Conservation (phyloP, 2,329 filamentous ascomycete species). For the Triangularia setosa region DNA sequence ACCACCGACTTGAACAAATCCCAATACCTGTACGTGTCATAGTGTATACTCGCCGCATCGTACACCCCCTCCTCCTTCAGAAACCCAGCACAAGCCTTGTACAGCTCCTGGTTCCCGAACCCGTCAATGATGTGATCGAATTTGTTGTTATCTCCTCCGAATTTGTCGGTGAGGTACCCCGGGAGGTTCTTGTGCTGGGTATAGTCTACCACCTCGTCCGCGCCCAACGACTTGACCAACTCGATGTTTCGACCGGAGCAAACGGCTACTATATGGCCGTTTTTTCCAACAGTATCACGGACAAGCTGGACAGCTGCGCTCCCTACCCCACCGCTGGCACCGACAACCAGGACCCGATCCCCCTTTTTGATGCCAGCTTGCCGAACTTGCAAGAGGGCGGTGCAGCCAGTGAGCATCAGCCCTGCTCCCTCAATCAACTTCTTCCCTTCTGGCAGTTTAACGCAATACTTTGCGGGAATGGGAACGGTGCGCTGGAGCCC, state of each 20-base stretch:
- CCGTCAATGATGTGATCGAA: constrained; percentile 47
- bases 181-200: constrained; percentile 35
- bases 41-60: constrained; percentile 20
- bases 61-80: constrained; percentile 34
- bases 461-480: constrained; percentile 32
- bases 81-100: constrained; percentile 36
- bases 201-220: constrained; percentile 46
- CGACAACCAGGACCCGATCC: constrained; percentile 43
- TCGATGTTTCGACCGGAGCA: constrained; percentile 46
- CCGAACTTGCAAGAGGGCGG: constrained; percentile 29
- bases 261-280: constrained; percentile 39
- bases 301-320: constrained; percentile 43
- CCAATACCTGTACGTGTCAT: constrained; percentile 20
- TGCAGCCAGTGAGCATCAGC: constrained; percentile 35
- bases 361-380: constrained; percentile 24
- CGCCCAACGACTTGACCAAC: constrained; percentile 44
- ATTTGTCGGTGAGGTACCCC: constrained; percentile 33
- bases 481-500: constrained; percentile 23
- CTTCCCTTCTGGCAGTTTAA: constrained; percentile 25
- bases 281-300: constrained; percentile 15
- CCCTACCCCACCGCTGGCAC: constrained; percentile 48
- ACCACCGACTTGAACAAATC: constrained; percentile 25
- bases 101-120: constrained; percentile 46
- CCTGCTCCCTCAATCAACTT: constrained; percentile 27
- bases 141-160: constrained; percentile 18